Conservation (phyloP, 495 filamentous ascomycete species). For the Trichoderma virens region DNA sequence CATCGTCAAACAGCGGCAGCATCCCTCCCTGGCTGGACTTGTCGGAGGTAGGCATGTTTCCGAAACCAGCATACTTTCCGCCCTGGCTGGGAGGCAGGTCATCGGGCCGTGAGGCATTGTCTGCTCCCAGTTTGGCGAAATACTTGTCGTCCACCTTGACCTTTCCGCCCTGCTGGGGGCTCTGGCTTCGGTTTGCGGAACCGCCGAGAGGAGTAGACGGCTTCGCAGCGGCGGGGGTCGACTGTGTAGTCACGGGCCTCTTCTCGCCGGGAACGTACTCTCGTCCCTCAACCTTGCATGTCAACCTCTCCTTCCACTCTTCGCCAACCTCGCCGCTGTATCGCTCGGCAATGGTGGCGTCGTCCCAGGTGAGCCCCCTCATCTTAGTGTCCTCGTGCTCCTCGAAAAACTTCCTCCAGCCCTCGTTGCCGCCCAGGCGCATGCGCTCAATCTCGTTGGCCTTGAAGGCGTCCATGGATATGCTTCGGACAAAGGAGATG, state of each 20-base stretch:
- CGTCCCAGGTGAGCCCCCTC: constrained; percentile 58
- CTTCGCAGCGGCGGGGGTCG: constrained; percentile 26
- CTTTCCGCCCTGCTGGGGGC: constrained; percentile 52
- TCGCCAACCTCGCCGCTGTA: constrained; percentile 84
- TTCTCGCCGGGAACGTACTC: constrained; percentile 68
- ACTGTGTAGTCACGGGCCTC: constrained; percentile 25
- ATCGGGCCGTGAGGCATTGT: constrained; percentile 69
- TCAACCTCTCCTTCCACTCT: constrained; percentile 90
- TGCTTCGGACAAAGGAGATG: constrained; percentile 92
- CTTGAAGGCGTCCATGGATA: constrained; percentile 98
- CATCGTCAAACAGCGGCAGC: constrained; percentile 65
- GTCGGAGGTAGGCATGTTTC: constrained; percentile 53
- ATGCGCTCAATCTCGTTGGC: constrained; percentile 76
- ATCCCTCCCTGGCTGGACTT: constrained; percentile 26
- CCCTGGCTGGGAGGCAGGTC: constrained; percentile 78
- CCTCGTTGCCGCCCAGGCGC: constrained; percentile 75
- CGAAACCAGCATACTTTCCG: constrained; percentile 88
- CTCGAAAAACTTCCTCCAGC: constrained; percentile 81
- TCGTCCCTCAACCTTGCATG: constrained; percentile 73
- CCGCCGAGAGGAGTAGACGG: constrained; percentile 40
- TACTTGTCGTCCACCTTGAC: constrained; percentile 72
- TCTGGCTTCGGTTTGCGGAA: constrained; percentile 63
- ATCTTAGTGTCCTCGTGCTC: constrained; percentile 55
- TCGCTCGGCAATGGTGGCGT: constrained; percentile 70
- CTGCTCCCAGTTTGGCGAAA: constrained; percentile 72